Conservation (phyloP, 2,329 filamentous ascomycete genomes). For the Hymenoscyphus fructigenus region DNA sequence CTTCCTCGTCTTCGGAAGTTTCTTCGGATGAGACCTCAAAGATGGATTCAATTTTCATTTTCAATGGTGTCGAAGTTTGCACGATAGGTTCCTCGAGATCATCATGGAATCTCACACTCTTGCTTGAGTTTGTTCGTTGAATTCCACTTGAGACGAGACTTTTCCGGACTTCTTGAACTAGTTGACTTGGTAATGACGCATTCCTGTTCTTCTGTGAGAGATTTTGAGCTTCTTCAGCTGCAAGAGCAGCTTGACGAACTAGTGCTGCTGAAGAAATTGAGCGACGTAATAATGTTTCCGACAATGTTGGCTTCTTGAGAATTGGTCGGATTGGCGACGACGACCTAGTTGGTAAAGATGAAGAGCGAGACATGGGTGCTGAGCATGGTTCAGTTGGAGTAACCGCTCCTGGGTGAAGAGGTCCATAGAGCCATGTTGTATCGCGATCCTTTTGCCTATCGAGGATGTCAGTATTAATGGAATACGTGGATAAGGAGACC, state of each 20-base stretch:
- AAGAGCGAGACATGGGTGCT: not conserved
- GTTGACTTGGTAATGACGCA: not conserved
- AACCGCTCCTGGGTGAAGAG: slow-evolving; percentile 47
- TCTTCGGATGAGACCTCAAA: not conserved
- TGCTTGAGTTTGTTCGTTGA: not conserved
- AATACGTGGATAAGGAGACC: not conserved
- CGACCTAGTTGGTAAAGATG: not conserved
- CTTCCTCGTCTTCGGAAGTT: not conserved
- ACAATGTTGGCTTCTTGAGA: slow-evolving; percentile 13
- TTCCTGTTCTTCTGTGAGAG: not conserved
- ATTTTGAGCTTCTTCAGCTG: not conserved
- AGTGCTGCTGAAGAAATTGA: slow-evolving; percentile 9
- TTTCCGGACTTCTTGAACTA: not conserved
- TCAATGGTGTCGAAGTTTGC: not conserved
- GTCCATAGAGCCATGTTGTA: slow-evolving; percentile 64
- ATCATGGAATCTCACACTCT: slow-evolving; percentile 9
- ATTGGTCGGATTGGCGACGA: slow-evolving; percentile 7
- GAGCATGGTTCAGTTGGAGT: not conserved
- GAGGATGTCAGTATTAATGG: not conserved
- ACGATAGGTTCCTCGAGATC: not conserved
- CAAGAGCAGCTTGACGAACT: not conserved
- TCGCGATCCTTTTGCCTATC: slow-evolving; percentile 16
- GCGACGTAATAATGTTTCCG: slow-evolving; percentile 3
- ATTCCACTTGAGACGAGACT: not conserved
- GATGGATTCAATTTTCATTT: not conserved